A percentile compares a stretch with the other conserved stretches of the same genome.
Evolutionary conservation across 345 rosid genomes (phyloP).

Genomic region (Cardamine chenopodiifolia): DNA sequence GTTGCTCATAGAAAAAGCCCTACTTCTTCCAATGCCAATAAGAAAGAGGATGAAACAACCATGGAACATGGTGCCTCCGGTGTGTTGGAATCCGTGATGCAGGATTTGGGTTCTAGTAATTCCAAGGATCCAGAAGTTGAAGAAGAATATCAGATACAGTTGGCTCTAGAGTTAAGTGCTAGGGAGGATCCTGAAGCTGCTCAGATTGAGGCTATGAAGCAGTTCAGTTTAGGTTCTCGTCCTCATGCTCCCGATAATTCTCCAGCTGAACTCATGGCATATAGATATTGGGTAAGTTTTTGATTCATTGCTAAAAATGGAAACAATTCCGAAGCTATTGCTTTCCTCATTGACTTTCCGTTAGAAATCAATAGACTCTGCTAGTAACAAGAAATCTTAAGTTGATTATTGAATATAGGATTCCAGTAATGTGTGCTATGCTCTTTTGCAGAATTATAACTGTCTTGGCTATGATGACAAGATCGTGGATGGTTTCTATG

Average conservation of each 20-base stretch:
- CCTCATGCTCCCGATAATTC: slow-evolving; percentile 62
- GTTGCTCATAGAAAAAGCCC: slow-evolving; percentile 64
- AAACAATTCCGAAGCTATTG: neutral
- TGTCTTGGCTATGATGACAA: slow-evolving; percentile 95
- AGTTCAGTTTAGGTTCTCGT: slow-evolving; percentile 82
- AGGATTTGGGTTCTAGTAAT: slow-evolving; percentile 58
- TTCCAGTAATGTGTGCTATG: neutral
- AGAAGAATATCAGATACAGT: slow-evolving; percentile 90
- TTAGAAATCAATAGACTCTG: neutral
- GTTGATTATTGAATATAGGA: neutral
- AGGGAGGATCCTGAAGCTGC: slow-evolving; percentile 98
- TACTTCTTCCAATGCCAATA: slow-evolving; percentile 57
- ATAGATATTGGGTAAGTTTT: slow-evolving; percentile 85
- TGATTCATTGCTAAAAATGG: slow-evolving; percentile 15
- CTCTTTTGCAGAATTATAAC: slow-evolving; percentile 83
- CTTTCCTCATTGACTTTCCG: neutral
- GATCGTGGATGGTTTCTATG: slow-evolving; percentile 94
- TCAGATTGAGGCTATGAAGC: slow-evolving; percentile 97
- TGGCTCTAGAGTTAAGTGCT: slow-evolving; percentile 92
- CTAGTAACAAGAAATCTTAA: neutral
- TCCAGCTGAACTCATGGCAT: slow-evolving; percentile 91
- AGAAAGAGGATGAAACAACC: slow-evolving; percentile 43
- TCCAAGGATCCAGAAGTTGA: slow-evolving; percentile 82
- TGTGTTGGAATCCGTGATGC: slow-evolving; percentile 50
- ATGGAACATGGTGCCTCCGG: slow-evolving; percentile 55